Percentiles rank a stretch among this genome's conserved stretches.
Conservation (phyloP, 2,329 filamentous ascomycete genomes). For the Nothophoma quercina region DNA sequence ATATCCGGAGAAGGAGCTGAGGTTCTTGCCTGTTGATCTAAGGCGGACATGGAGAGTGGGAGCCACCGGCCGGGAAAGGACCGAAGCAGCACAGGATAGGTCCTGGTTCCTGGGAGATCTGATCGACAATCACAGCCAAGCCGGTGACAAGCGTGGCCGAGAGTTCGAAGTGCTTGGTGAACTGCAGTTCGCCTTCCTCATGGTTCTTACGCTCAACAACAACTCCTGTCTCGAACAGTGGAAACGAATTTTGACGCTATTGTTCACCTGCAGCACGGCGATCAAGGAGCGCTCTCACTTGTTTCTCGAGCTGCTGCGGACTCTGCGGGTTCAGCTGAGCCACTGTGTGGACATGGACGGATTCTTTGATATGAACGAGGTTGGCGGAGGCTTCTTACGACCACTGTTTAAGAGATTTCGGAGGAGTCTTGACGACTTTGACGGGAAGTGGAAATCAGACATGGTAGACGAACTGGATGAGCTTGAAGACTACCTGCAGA, state of each 20-base stretch:
- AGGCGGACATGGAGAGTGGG: constrained; percentile 69
- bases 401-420: constrained; percentile 62
- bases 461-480: constrained; percentile 63
- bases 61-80: constrained; percentile 68
- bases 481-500: constrained; percentile 62
- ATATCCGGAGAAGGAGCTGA: constrained; percentile 53
- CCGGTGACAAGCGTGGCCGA: constrained; percentile 30
- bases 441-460: constrained; percentile 50
- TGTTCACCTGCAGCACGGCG: constrained; percentile 64
- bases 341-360: constrained; percentile 67
- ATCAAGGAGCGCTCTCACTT: constrained; percentile 58
- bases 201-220: constrained; percentile 70
- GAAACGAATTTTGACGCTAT: constrained; percentile 65
- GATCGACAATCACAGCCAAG: constrained; percentile 53
- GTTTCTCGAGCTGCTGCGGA: constrained; percentile 60
- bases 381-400: constrained; percentile 62
- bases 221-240: constrained; percentile 72
- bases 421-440: constrained; percentile 58
- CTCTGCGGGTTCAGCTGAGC: constrained; percentile 61
- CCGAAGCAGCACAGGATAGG: constrained; percentile 67
- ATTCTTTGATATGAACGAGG: constrained; percentile 65
- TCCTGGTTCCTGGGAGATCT: constrained; percentile 68
- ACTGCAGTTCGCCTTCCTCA: constrained; percentile 68
- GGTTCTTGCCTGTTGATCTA: constrained; percentile 66
- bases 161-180: constrained; percentile 61